phyloP scores from a whole-genome alignment of 306 rosid species.

The Corylus americana region DNA sequence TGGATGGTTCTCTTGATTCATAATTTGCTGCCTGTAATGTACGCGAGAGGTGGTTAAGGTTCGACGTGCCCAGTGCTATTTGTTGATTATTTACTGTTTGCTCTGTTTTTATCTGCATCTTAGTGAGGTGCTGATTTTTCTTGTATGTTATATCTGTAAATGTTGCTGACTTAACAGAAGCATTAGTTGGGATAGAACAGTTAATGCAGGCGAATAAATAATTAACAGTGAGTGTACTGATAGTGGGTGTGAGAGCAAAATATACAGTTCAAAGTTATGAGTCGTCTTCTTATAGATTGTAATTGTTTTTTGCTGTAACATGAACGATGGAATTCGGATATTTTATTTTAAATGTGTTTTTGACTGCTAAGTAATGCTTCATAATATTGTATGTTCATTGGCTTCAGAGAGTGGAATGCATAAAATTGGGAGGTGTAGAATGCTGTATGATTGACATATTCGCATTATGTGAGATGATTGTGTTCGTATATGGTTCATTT shows the following conservation, averaged over 20 bases:
- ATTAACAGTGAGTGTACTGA: not conserved
- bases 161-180: not conserved
- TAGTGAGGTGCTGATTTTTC: conserved; percentile 14
- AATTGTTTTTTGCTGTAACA: not conserved
- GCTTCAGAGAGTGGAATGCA: not conserved
- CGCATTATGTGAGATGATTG: too few relatives aligned
- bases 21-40: conserved; percentile 10
- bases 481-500: too few relatives aligned
- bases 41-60: conserved; percentile 18
- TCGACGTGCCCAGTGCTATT: conserved; percentile 9
- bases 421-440: not conserved
- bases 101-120: conserved; percentile 5
- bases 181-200: not conserved
- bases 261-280: not conserved
- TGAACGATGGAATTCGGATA: not conserved
- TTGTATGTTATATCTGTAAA: conserved; percentile 22
- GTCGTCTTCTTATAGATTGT: not conserved
- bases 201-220: not conserved
- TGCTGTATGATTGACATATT: too few relatives aligned
- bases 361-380: not conserved
- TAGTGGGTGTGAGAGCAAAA: not conserved
- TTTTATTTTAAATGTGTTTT: not conserved
- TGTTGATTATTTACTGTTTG: conserved; percentile 3
- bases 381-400: not conserved
- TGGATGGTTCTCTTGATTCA: conserved; percentile 4